Evolutionary conservation across 2,329 filamentous ascomycete genomes (phyloP).

Genomic region (Davidsoniella eucalypti): DNA sequence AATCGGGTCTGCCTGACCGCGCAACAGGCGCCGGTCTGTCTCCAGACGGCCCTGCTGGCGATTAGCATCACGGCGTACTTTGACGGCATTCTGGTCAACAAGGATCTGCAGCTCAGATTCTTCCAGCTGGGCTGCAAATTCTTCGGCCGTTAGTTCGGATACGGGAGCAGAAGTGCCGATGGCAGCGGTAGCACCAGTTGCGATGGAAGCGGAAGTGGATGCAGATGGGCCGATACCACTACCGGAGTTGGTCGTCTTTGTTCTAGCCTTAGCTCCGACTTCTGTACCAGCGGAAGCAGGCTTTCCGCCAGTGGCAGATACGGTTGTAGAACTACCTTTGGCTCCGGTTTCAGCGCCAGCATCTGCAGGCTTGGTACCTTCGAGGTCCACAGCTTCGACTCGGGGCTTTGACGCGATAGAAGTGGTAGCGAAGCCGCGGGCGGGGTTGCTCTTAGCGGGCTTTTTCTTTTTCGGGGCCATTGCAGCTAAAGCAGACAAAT

Average conservation of each 20-base stretch:
- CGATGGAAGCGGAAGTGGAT: neutral
- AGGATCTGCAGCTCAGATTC: constrained; percentile 77
- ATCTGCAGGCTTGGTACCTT: neutral
- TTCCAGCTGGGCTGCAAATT: constrained; percentile 78
- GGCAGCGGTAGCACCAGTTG: neutral
- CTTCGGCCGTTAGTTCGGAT: constrained; percentile 57
- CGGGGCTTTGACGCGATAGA: constrained; percentile 74
- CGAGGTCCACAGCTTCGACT: constrained; percentile 32
- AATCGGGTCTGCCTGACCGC: constrained; percentile 58
- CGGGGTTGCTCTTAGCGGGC: constrained; percentile 74
- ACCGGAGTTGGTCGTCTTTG: too few relatives aligned
- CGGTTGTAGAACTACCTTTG: neutral
- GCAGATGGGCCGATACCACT: too few relatives aligned
- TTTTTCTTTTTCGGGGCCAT: constrained; percentile 83
- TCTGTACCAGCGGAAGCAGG: constrained; percentile 2
- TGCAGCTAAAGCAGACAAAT: neutral
- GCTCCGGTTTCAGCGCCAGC: neutral
- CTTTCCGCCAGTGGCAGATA: neutral
- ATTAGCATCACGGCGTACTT: constrained; percentile 61
- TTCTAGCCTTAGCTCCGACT: too few relatives aligned
- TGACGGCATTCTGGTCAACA: constrained; percentile 68
- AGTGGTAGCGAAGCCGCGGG: constrained; percentile 83
- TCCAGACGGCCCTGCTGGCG: constrained; percentile 65
- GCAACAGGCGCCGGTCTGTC: constrained; percentile 69
- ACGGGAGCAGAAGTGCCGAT: constrained; percentile 17